Percentiles rank a stretch among this genome's conserved stretches.
These are phyloP conservation scores for Ophiognomonia clavigignenti-juglandacearum DNA, from an alignment of 2,329 filamentous ascomycete genomes.

Conservation along the genomic window DNA sequence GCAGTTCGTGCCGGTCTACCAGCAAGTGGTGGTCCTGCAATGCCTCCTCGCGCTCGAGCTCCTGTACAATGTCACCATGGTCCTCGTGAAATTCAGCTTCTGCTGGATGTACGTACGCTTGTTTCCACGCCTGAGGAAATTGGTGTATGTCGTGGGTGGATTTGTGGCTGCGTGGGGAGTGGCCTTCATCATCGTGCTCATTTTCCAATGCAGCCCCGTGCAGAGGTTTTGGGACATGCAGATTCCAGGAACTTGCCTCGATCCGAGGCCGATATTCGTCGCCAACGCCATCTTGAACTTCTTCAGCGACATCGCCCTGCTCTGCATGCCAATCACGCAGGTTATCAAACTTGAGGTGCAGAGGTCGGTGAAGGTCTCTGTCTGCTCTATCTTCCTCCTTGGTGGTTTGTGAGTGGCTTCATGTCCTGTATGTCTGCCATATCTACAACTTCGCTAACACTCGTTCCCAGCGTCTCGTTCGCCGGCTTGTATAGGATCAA, in stretches of 20 bases:
- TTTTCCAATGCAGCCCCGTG: constrained; percentile 47
- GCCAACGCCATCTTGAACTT: constrained; percentile 44
- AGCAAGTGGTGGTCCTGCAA: not conserved
- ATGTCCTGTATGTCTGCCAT: not conserved
- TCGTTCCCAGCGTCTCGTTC: constrained; percentile 9
- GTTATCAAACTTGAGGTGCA: constrained; percentile 41
- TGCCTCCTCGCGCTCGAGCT: not conserved
- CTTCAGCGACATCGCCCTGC: constrained; percentile 39
- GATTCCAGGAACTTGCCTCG: constrained; percentile 38
- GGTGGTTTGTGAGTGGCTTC: constrained; percentile 35
- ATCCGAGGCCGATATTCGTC: constrained; percentile 42
- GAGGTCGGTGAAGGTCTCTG: constrained; percentile 32
- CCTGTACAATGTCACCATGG: not conserved
- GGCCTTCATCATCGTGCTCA: constrained; percentile 38
- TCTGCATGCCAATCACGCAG: constrained; percentile 41
- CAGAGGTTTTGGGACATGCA: constrained; percentile 39
- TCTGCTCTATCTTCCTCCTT: constrained; percentile 37
- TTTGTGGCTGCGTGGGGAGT: constrained; percentile 42
- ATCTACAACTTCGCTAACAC: not conserved
- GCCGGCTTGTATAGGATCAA: constrained; percentile 11
- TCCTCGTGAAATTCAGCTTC: not conserved
- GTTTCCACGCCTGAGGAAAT: not conserved
- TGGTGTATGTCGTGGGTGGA: constrained; percentile 29
- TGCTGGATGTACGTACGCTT: not conserved
- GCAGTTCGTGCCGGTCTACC: not conserved